Evolutionary conservation across 2,329 filamentous ascomycete species (phyloP), one percentile per base, ranked within the genome.

Genomic region (Penicillium sclerotigenum): DNA sequence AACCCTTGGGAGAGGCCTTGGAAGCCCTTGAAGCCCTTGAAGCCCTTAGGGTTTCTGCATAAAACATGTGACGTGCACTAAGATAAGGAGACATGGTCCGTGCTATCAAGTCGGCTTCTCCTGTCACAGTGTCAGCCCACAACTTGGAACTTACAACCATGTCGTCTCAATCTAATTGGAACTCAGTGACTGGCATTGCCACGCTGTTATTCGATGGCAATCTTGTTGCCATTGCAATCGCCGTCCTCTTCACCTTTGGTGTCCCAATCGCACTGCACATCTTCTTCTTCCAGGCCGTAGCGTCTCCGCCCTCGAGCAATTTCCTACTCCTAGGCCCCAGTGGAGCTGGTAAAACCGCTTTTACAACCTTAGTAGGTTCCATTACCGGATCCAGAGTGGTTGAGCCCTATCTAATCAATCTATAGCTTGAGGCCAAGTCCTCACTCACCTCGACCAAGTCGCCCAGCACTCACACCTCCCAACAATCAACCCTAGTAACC

Each of bases 271-370:
- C 96, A 52, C 80, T 97, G 46, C 94, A 97, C 78, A 72, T 84
- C 56, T 77, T 88, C 70, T 82, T 96, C 69, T 86, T 91, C 72
- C 83, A 83, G 53, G 81, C 84, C 47, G 82, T 83, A 37, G 82
- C 86, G 14, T 73, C 73, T 50, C 87, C 88, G 66, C 84, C 84
- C 36, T 81, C 80, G 14, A 82, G 89, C 26, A 91, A 93, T 47
- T 88, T 87, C 8, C 85, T 97, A 58, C 79, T 97, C 41, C 73
- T 92, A 47, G 94, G 94, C 1, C 91, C 93, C 16, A 87, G 87
- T 54, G 89, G 87, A 60, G 83, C 85, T 47, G 94, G 94, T 68
- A 99, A 97, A 79, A 97, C 94, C 0, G 83, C 89, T 9, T 84
- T 97, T 33, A 77, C 91, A n/a, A 91, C 90, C 22, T 81, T 94